Evolutionary conservation across 768 basidiomycete genomes (phyloP).

Genomic region (Lentinula detonsa): DNA sequence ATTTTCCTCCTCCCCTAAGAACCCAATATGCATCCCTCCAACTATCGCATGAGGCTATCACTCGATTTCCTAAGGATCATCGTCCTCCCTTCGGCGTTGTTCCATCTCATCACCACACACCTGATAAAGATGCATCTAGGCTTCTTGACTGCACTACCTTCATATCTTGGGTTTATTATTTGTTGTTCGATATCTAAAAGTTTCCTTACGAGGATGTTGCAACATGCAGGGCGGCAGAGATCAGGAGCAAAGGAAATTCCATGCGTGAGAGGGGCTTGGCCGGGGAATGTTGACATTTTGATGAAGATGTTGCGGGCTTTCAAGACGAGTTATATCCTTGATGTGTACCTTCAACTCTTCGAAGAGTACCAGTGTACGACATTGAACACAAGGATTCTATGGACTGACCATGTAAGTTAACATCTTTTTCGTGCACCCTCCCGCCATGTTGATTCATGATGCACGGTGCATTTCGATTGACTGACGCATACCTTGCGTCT

Average conservation of each 20-base stretch:
- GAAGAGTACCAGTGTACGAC: constrained; percentile 68
- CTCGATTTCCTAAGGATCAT: constrained; percentile 37
- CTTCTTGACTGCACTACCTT: constrained; percentile 25
- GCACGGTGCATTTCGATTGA: no score
- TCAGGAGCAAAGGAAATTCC: constrained; percentile 50
- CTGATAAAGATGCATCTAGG: constrained; percentile 26
- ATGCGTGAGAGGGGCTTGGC: constrained; percentile 62
- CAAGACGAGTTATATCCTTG: constrained; percentile 54
- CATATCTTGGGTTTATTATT: constrained; percentile 35
- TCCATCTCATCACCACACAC: constrained; percentile 20
- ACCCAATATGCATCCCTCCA: constrained; percentile 30
- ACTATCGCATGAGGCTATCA: constrained; percentile 46
- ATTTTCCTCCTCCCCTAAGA: background rate
- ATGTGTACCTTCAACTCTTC: constrained; percentile 61
- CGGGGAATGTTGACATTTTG: constrained; percentile 71
- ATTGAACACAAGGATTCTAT: constrained; percentile 61
- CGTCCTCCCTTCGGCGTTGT: constrained; percentile 31
- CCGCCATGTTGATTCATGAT: no score
- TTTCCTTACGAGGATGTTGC: constrained; percentile 25
- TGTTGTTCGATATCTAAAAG: constrained; percentile 31
- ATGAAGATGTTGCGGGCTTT: constrained; percentile 48
- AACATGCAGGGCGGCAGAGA: constrained; percentile 37
- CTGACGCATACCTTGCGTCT: background rate
- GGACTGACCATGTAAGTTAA: constrained; percentile 58
- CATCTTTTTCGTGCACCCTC: no score